Percentiles rank a stretch among this genome's conserved stretches.
Conservation (phyloP, 768 basidiomycete genomes). For the Tubosaeta sp. region DNA sequence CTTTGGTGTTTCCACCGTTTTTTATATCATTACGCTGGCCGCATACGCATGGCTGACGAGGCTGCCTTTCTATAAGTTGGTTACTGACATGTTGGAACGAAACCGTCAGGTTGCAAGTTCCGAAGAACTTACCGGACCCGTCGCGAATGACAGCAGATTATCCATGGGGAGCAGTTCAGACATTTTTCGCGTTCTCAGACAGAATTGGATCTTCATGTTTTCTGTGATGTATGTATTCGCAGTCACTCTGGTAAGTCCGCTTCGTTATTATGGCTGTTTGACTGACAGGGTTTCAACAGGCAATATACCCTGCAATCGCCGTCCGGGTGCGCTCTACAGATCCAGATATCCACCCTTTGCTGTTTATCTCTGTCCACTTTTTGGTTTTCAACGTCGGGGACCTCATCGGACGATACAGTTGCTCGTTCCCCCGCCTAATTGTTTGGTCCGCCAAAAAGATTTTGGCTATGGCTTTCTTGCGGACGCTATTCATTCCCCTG, state of each 20-base stretch:
- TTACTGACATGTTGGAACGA: constrained; percentile 43
- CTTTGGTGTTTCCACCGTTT: constrained; percentile 66
- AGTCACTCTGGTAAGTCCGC: constrained; percentile 61
- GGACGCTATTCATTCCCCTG: constrained; percentile 80
- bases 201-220: constrained; percentile 66
- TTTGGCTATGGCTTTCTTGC: constrained; percentile 56
- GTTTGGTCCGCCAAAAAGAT: constrained; percentile 69
- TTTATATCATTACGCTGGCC: constrained; percentile 50
- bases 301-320: constrained; percentile 86
- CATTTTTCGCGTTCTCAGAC: constrained; percentile 51
- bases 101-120: constrained; percentile 20
- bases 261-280: background rate
- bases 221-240: constrained; percentile 73
- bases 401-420: constrained; percentile 63
- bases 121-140: constrained; percentile 32
- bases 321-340: constrained; percentile 68
- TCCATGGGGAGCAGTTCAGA: constrained; percentile 37
- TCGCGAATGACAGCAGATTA: constrained; percentile 29
- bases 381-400: constrained; percentile 72
- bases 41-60: constrained; percentile 56
- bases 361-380: constrained; percentile 79
- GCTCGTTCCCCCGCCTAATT: constrained; percentile 58
- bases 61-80: constrained; percentile 53
- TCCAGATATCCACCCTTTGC: constrained; percentile 64
- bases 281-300: constrained; percentile 38